phyloP scores from a whole-genome alignment of 768 basidiomycete species.

The Strobilomyces dryophilus region DNA sequence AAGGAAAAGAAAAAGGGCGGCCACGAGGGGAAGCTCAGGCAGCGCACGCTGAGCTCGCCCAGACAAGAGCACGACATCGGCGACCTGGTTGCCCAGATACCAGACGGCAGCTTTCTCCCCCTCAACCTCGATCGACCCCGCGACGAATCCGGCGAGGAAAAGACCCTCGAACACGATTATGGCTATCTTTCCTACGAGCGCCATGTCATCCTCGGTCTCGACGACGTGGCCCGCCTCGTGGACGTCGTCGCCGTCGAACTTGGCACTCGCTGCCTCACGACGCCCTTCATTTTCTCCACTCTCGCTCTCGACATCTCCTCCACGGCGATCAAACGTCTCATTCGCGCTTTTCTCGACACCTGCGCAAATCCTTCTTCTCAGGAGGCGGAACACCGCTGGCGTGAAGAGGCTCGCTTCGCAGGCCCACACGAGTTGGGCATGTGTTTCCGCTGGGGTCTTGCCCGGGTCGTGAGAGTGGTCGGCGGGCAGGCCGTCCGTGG shows the following conservation, averaged over 20 bases:
- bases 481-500: slow-evolving; percentile 76
- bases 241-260: slow-evolving; percentile 67
- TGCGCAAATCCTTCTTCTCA: slow-evolving; percentile 36
- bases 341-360: slow-evolving; percentile 74
- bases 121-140: slow-evolving; percentile 48
- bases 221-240: slow-evolving; percentile 70
- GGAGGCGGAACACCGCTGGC: slow-evolving; percentile 56
- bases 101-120: slow-evolving; percentile 52
- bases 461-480: slow-evolving; percentile 67
- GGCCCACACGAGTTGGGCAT: slow-evolving; percentile 87
- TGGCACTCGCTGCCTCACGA: slow-evolving; percentile 69
- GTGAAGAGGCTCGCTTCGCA: slow-evolving; percentile 80
- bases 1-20: slow-evolving; percentile 42
- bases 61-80: slow-evolving; percentile 31
- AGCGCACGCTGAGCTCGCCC: slow-evolving; percentile 40
- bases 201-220: slow-evolving; percentile 73
- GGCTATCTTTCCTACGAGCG: slow-evolving; percentile 72
- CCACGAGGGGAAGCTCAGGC: slow-evolving; percentile 31
- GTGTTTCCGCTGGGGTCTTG: slow-evolving; percentile 90
- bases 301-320: slow-evolving; percentile 82
- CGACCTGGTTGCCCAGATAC: slow-evolving; percentile 37
- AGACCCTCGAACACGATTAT: slow-evolving; percentile 47
- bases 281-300: slow-evolving; percentile 88
- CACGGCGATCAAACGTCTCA: slow-evolving; percentile 69
- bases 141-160: slow-evolving; percentile 36